Evolutionary conservation across 805 yeast species (phyloP).

Genomic region (Wickerhamiella allomyrinae): DNA sequence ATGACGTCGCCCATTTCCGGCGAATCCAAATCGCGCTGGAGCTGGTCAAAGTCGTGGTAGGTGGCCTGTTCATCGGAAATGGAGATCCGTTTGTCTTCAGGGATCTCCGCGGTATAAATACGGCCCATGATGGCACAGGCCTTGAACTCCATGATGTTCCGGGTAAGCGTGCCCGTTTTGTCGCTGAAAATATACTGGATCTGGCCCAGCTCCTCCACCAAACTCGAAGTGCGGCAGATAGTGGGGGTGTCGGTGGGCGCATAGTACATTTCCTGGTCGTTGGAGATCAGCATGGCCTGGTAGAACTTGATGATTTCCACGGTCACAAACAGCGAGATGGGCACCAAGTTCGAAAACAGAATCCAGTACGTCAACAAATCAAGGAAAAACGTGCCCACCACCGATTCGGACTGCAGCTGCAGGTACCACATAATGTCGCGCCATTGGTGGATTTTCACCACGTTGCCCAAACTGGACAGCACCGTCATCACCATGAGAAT

Average conservation of each 20-base stretch:
- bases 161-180: conserved; percentile 90
- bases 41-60: conserved; percentile 51
- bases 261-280: conserved; percentile 87
- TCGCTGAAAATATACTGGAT: conserved; percentile 93
- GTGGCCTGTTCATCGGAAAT: conserved; percentile 76
- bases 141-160: conserved; percentile 94
- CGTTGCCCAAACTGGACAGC: conserved; percentile 79
- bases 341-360: conserved; percentile 90
- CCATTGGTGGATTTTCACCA: conserved; percentile 48
- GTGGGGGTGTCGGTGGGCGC: conserved; percentile 85
- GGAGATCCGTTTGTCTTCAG: conserved; percentile 71
- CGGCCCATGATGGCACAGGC: conserved; percentile 86
- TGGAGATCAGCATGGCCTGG: conserved; percentile 85
- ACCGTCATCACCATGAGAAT: conserved; percentile 62
- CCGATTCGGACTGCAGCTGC: conserved; percentile 51
- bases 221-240: conserved; percentile 83
- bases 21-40: conserved; percentile 34
- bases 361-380: conserved; percentile 93
- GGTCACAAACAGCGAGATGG: conserved; percentile 90
- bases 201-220: conserved; percentile 95
- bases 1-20: conserved; percentile 35
- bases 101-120: conserved; percentile 75
- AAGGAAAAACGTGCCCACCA: conserved; percentile 59
- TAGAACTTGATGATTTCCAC: conserved; percentile 91
- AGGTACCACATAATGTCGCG: conserved; percentile 46